Evolutionary conservation across 2,329 filamentous ascomycete species (phyloP).

Genomic region (Penicillium glabrum): DNA sequence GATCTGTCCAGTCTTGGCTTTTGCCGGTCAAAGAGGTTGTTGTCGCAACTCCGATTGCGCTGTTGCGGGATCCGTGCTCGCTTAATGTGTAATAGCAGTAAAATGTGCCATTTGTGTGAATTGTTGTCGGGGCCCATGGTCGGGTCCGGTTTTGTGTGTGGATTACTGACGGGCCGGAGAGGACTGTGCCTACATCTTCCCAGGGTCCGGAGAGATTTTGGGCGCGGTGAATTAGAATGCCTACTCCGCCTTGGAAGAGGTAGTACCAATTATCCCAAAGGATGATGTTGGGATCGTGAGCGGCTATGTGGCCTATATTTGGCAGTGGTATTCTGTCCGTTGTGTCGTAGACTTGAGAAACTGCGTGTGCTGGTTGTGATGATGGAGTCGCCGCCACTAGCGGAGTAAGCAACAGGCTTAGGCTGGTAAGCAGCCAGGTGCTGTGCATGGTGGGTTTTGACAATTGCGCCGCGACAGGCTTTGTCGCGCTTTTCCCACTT

Average conservation of each 20-base stretch:
- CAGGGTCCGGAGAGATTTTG: constrained; percentile 33
- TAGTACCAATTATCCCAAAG: constrained; percentile 30
- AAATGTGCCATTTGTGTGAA: constrained; percentile 29
- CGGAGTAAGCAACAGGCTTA: not conserved
- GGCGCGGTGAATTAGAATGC: constrained; percentile 28
- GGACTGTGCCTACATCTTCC: constrained; percentile 32
- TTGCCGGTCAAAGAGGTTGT: constrained; percentile 20
- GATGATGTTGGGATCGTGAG: constrained; percentile 37
- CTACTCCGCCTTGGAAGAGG: constrained; percentile 33
- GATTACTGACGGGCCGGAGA: constrained; percentile 31
- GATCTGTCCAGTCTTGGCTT: constrained; percentile 32
- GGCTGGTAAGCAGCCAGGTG: not conserved
- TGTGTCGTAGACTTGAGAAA: constrained; percentile 22
- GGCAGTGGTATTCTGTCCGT: constrained; percentile 27
- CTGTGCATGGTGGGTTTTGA: not conserved
- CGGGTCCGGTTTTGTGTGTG: constrained; percentile 28
- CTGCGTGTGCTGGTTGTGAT: not conserved
- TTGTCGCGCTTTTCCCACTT: not conserved
- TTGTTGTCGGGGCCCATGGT: constrained; percentile 38
- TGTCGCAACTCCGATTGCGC: constrained; percentile 38
- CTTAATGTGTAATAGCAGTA: constrained; percentile 41
- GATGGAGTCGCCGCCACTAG: not conserved
- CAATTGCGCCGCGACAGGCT: not conserved
- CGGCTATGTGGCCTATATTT: constrained; percentile 28
- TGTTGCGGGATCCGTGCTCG: constrained; percentile 27